Conservation (phyloP, 768 basidiomycete genomes). For the Collybia sp. region DNA sequence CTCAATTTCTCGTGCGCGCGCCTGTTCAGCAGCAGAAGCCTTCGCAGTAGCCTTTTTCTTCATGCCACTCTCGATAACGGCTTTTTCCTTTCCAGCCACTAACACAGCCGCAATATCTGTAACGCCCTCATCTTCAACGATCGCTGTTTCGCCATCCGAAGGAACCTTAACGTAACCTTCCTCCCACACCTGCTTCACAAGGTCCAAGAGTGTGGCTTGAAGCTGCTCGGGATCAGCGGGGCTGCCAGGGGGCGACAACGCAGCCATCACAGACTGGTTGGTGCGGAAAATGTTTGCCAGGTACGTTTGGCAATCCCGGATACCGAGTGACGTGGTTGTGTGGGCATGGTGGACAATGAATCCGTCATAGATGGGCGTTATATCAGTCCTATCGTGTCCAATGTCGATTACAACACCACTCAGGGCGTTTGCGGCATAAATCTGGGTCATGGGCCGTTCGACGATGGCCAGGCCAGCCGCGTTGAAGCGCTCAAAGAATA, state of each 20-base stretch:
- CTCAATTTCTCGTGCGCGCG: slow-evolving; percentile 77
- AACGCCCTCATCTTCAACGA: slow-evolving; percentile 75
- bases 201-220: slow-evolving; percentile 49
- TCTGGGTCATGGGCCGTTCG: slow-evolving; percentile 79
- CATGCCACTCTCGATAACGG: slow-evolving; percentile 81
- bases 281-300: slow-evolving; percentile 68
- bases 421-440: slow-evolving; percentile 72
- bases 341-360: slow-evolving; percentile 52
- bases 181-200: slow-evolving; percentile 59
- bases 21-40: slow-evolving; percentile 74
- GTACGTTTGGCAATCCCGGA: slow-evolving; percentile 68
- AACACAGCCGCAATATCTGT: slow-evolving; percentile 89
- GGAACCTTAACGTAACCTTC: slow-evolving; percentile 71
- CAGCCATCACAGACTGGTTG: slow-evolving; percentile 59
- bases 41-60: slow-evolving; percentile 72
- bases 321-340: slow-evolving; percentile 59
- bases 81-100: slow-evolving; percentile 87
- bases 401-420: slow-evolving; percentile 82
- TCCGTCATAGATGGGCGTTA: slow-evolving; percentile 76
- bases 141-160: slow-evolving; percentile 65
- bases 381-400: slow-evolving; percentile 68
- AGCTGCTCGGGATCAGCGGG: slow-evolving; percentile 42
- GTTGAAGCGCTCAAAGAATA: slow-evolving; percentile 93
- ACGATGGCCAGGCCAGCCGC: slow-evolving; percentile 77
- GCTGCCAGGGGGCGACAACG: slow-evolving; percentile 49